A percentile compares a stretch with the other conserved stretches of the same genome.
Evolutionary conservation across 495 filamentous ascomycete genomes (phyloP).

Genomic region (Penicillium malachiteum): DNA sequence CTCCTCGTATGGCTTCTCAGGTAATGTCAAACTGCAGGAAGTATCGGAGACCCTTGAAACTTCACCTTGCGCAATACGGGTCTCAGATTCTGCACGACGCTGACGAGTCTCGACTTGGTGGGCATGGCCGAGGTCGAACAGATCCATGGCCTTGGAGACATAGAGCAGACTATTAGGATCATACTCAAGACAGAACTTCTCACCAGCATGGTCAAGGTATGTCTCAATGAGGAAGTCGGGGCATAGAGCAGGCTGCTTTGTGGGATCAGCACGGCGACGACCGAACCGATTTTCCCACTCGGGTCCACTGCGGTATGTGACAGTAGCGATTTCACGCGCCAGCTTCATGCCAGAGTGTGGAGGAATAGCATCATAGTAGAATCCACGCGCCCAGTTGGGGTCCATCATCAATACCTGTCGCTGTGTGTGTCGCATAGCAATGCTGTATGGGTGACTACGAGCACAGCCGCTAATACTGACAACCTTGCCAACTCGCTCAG

Average conservation of each 20-base stretch:
- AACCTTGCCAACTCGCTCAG: slow-evolving; percentile 74
- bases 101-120: slow-evolving; percentile 55
- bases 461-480: slow-evolving; percentile 93
- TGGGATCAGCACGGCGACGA: slow-evolving; percentile 79
- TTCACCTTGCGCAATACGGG: slow-evolving; percentile 44
- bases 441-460: slow-evolving; percentile 94
- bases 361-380: slow-evolving; percentile 87
- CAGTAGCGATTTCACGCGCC: slow-evolving; percentile 93
- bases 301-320: slow-evolving; percentile 94
- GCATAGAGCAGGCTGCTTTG: slow-evolving; percentile 84
- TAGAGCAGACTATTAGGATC: slow-evolving; percentile 96
- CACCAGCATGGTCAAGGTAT: slow-evolving; percentile 95
- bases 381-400: slow-evolving; percentile 94
- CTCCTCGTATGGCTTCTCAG: slow-evolving; percentile 83
- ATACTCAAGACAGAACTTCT: slow-evolving; percentile 98
- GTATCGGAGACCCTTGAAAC: slow-evolving; percentile 31
- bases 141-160: slow-evolving; percentile 97
- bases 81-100: slow-evolving; percentile 49
- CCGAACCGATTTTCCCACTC: slow-evolving; percentile 98
- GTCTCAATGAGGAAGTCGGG: slow-evolving; percentile 98
- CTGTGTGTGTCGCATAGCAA: slow-evolving; percentile 98
- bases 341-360: slow-evolving; percentile 98
- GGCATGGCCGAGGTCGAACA: slow-evolving; percentile 83
- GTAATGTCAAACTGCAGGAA: slow-evolving; percentile 80
- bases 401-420: slow-evolving; percentile 99